phyloP scores from a whole-genome alignment of 2,329 filamentous ascomycete genomes.

The Stagonosporopsis rhizophila region DNA sequence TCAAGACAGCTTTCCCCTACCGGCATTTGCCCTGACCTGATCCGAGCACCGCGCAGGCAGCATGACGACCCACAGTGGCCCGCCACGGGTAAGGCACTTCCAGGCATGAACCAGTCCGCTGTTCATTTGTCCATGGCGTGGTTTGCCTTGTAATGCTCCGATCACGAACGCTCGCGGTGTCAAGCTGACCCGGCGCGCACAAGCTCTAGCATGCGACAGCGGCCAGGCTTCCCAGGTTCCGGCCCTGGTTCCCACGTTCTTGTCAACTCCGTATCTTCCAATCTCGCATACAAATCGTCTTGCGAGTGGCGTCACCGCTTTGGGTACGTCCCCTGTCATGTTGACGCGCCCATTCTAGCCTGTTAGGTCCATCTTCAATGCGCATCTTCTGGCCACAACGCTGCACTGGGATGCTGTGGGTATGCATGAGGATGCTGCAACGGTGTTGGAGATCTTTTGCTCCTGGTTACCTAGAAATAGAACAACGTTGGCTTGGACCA shows the following conservation, averaged over 20 bases:
- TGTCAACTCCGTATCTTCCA: constrained; percentile 37
- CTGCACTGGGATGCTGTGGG: constrained; percentile 38
- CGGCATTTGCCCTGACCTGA: constrained; percentile 37
- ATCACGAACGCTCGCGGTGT: constrained; percentile 12
- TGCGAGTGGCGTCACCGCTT: constrained; percentile 44
- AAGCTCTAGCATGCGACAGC: constrained; percentile 20
- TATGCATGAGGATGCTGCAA: constrained; percentile 48
- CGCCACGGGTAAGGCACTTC: constrained; percentile 34
- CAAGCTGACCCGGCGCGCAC: constrained; percentile 11
- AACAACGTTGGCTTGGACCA: constrained; percentile 43
- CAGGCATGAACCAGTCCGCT: constrained; percentile 36
- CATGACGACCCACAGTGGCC: constrained; percentile 34
- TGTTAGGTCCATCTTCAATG: constrained; percentile 43
- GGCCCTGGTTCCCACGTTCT: constrained; percentile 38
- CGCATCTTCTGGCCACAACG: constrained; percentile 46
- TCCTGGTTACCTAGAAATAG: constrained; percentile 52
- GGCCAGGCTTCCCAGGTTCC: constrained; percentile 31
- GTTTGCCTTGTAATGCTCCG: constrained; percentile 21
- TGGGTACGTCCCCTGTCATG: constrained; percentile 41
- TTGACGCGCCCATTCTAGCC: constrained; percentile 41
- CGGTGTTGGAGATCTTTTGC: constrained; percentile 52
- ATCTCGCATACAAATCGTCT: constrained; percentile 42
- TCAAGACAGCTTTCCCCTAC: constrained; percentile 43
- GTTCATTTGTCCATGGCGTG: constrained; percentile 31
- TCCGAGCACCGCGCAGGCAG: constrained; percentile 33